Conservation (phyloP, 306 rosid species). For the Canavalia ensiformis region DNA sequence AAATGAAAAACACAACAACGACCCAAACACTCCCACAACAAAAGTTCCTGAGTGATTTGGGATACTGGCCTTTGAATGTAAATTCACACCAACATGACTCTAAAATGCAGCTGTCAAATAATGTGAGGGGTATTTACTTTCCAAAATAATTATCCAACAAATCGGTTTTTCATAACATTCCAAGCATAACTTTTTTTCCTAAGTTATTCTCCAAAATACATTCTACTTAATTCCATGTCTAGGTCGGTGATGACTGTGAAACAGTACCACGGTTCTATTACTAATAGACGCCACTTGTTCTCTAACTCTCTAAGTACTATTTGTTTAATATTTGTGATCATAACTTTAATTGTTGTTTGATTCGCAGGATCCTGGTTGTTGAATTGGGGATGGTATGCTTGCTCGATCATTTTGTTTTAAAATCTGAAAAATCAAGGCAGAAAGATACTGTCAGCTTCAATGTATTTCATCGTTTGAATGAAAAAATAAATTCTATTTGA, state of each 20-base stretch:
- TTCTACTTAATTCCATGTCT: conserved; percentile 3
- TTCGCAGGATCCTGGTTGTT: conserved; percentile 49
- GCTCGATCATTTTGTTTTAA: conserved; percentile 45
- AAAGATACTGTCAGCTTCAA: conserved; percentile 49
- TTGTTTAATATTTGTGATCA: conserved; percentile 27
- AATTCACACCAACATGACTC: background rate
- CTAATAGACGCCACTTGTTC: background rate
- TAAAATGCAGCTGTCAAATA: background rate
- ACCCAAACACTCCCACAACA: background rate
- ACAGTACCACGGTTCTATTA: background rate
- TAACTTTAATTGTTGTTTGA: background rate
- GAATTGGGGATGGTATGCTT: conserved; percentile 45
- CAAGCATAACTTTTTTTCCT: background rate
- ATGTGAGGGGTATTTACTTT: background rate
- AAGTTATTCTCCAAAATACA: conserved; percentile 8
- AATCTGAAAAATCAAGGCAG: conserved; percentile 47
- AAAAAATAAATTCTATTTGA: conserved; percentile 57
- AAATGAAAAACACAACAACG: background rate
- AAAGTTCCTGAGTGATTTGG: background rate
- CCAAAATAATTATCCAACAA: background rate
- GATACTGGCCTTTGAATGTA: conserved; percentile 15
- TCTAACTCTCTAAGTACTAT: background rate
- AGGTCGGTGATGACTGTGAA: background rate
- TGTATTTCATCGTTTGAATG: conserved; percentile 53
- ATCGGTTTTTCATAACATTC: background rate